Conservation (phyloP, 345 rosid genomes). For the Draba incana region DNA sequence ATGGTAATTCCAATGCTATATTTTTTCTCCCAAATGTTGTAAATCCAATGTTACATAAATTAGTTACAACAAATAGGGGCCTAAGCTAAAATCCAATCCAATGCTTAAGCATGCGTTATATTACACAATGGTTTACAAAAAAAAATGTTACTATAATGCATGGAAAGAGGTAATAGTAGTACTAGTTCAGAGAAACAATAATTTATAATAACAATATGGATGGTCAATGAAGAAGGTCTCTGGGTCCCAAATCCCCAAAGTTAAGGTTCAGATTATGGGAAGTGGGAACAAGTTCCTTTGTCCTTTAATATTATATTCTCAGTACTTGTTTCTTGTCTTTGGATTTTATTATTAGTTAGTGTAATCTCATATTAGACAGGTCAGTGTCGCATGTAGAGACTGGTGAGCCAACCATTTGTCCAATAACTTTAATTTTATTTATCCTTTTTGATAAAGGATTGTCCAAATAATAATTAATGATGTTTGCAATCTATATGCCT, state of each 20-base stretch:
- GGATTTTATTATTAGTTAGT: not conserved
- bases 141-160: slow-evolving; percentile 11
- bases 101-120: not conserved
- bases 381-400: slow-evolving; percentile 15
- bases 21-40: not conserved
- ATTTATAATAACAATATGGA: slow-evolving; percentile 22
- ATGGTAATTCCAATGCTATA: not conserved
- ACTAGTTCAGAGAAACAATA: slow-evolving; percentile 12
- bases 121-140: not conserved
- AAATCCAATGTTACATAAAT: not conserved
- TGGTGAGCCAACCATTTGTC: slow-evolving; percentile 30
- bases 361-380: not conserved
- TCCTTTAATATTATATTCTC: slow-evolving; percentile 24
- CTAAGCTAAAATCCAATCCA: too few species aligned
- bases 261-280: slow-evolving; percentile 23
- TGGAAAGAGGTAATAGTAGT: not conserved
- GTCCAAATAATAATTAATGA: not conserved
- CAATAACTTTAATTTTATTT: not conserved
- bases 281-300: slow-evolving; percentile 37
- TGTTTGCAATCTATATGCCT: not conserved
- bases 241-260: slow-evolving; percentile 38
- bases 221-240: slow-evolving; percentile 38
- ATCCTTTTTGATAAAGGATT: not conserved
- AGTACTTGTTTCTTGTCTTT: slow-evolving; percentile 24
- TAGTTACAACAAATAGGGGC: not conserved